phyloP scores from a whole-genome alignment of 164 flowering plant genomes.

The Umbellularia californica region DNA sequence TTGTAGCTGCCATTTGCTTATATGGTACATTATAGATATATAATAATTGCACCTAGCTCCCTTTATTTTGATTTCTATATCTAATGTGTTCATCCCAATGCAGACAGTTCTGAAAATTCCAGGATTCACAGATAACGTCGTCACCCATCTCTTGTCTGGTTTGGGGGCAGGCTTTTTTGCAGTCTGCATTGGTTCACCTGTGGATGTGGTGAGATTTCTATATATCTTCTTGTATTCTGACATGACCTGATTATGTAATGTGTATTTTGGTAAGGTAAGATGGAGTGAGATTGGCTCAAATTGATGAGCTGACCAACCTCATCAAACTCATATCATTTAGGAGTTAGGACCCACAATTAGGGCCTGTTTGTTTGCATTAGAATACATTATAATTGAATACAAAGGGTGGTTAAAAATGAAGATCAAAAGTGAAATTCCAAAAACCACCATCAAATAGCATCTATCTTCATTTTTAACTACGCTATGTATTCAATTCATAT shows the following conservation, averaged over 20 bases:
- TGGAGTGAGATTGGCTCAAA: neutral
- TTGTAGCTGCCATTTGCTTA: neutral
- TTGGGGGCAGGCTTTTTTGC: constrained; percentile 98
- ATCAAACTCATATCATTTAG: neutral
- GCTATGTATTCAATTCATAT: no score
- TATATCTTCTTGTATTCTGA: neutral
- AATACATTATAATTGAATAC: no score
- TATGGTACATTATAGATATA: no score
- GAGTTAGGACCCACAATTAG: no score
- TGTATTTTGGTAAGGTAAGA: neutral
- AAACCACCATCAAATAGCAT: no score
- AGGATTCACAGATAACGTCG: constrained; percentile 77
- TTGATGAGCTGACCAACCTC: neutral
- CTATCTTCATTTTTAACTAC: no score
- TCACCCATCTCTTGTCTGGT: constrained; percentile 93
- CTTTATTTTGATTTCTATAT: neutral
- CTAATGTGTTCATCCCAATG: constrained; percentile 28
- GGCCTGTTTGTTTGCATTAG: no score
- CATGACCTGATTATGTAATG: neutral
- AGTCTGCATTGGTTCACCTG: constrained; percentile 95
- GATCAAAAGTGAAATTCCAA: no score
- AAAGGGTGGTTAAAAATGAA: no score
- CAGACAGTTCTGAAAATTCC: constrained; percentile 89
- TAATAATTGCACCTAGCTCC: neutral
- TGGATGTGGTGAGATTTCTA: constrained; percentile 73